These are phyloP conservation scores for Sporothrix pseudoabietina DNA, from an alignment of 2,329 filamentous ascomycete species.

Conservation along the genomic window DNA sequence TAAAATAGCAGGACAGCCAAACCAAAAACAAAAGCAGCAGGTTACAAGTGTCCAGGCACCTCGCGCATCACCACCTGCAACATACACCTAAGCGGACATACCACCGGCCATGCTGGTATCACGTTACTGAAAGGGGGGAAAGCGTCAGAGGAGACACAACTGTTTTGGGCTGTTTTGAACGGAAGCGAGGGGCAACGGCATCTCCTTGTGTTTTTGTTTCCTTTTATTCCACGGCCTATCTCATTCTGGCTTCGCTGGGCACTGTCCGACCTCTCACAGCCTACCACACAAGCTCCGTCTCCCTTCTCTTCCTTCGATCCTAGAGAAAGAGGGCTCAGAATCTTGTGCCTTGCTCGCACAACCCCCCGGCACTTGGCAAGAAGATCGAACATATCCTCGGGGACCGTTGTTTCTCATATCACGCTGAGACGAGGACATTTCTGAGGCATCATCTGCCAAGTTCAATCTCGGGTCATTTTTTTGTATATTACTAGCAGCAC, in stretches of 20 bases:
- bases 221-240: neutral
- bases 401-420: neutral
- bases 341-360: neutral
- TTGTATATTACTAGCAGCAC: neutral
- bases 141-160: slow-evolving; percentile 16
- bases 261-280: slow-evolving; percentile 8
- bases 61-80: slow-evolving; percentile 18
- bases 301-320: neutral
- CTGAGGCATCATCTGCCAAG: neutral
- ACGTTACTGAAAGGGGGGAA: slow-evolving; percentile 29
- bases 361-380: slow-evolving; percentile 5
- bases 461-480: no score
- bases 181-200: neutral
- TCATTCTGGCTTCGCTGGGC: neutral
- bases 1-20: slow-evolving; percentile 21
- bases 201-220: slow-evolving; percentile 7
- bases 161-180: slow-evolving; percentile 11
- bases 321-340: neutral
- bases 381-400: neutral
- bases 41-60: slow-evolving; percentile 6
- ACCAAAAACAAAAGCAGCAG: neutral
- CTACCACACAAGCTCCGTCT: neutral
- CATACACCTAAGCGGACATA: slow-evolving; percentile 12
- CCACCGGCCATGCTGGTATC: slow-evolving; percentile 21
- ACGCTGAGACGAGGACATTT: neutral